Conservation (phyloP, 2,329 filamentous ascomycete species). For the Sphaerulina musiva region DNA sequence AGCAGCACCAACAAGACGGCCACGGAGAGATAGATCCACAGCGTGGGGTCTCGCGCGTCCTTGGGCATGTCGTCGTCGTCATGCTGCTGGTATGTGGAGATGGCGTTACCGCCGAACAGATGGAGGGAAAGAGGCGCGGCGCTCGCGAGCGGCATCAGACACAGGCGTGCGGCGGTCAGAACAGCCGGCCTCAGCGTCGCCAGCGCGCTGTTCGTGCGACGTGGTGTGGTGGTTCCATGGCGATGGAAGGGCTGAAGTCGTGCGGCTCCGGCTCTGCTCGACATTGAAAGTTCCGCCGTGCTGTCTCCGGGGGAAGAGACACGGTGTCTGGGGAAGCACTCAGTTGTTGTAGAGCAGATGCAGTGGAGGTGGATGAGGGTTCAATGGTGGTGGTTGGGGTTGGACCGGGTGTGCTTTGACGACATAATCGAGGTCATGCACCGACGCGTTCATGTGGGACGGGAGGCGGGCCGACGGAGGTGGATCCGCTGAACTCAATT, state of each 20-base stretch:
- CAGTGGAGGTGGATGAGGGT: neutral
- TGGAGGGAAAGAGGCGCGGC: conserved; percentile 12
- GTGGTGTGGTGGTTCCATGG: conserved; percentile 1
- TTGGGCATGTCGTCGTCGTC: conserved; percentile 26
- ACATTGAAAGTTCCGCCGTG: neutral
- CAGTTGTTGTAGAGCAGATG: neutral
- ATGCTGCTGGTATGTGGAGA: conserved; percentile 11
- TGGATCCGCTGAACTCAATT: too few relatives aligned
- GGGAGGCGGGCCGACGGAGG: too few relatives aligned
- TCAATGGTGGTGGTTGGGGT: too few relatives aligned
- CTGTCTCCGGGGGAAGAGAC: neutral
- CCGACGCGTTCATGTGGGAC: too few relatives aligned
- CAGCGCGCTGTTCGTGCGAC: conserved; percentile 1
- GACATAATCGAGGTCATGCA: too few relatives aligned
- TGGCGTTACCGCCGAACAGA: conserved; percentile 7
- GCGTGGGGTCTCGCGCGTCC: conserved; percentile 47
- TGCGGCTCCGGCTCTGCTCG: neutral
- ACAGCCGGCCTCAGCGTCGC: conserved; percentile 17
- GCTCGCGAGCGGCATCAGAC: conserved; percentile 20
- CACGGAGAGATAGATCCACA: conserved; percentile 75
- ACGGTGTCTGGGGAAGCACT: neutral
- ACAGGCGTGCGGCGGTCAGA: conserved; percentile 19
- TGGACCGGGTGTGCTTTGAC: too few relatives aligned
- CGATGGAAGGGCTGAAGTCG: neutral
- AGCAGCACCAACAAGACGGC: conserved; percentile 76